Conservation (phyloP, 2,329 filamentous ascomycete species). For the Hansfordia pulvinata region DNA sequence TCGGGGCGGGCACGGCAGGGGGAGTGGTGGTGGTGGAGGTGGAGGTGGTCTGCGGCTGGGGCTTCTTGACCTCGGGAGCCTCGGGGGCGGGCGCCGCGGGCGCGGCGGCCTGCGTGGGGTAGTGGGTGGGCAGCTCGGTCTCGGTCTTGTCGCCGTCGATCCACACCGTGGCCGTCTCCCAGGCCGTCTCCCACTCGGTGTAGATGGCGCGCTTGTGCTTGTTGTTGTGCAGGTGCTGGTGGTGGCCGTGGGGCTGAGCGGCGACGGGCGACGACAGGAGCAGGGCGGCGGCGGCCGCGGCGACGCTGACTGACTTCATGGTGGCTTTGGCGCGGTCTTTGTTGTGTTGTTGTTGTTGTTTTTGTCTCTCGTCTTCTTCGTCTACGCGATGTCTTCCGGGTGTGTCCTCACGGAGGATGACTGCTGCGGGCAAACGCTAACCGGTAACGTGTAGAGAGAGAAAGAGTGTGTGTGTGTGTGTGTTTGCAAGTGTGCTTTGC, state of each 20-base stretch:
- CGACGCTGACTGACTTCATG: slow-evolving; percentile 30
- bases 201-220: slow-evolving; percentile 28
- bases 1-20: slow-evolving; percentile 3
- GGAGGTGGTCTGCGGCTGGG: too few relatives aligned
- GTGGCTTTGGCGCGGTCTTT: slow-evolving; percentile 6
- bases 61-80: too few relatives aligned
- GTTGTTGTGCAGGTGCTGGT: slow-evolving; percentile 19
- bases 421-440: too few relatives aligned
- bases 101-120: slow-evolving; percentile 4
- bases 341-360: slow-evolving; percentile 5
- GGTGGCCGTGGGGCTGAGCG: slow-evolving; percentile 34
- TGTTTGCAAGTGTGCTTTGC: too few relatives aligned
- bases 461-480: too few relatives aligned
- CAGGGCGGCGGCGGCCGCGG: slow-evolving; percentile 23
- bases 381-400: too few relatives aligned
- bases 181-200: slow-evolving; percentile 30
- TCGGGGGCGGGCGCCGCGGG: not conserved
- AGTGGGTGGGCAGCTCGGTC: slow-evolving; percentile 22
- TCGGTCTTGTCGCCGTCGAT: slow-evolving; percentile 34
- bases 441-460: too few relatives aligned
- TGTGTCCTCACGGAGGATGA: too few relatives aligned
- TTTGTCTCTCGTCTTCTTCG: too few relatives aligned
- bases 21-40: slow-evolving; percentile 2
- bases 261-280: slow-evolving; percentile 28
- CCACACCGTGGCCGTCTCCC: slow-evolving; percentile 37